Evolutionary conservation across 176 grass and related monocot genomes (phyloP), one percentile per base, ranked within the genome.

Genomic region (Ampelocalamus luodianensis): DNA sequence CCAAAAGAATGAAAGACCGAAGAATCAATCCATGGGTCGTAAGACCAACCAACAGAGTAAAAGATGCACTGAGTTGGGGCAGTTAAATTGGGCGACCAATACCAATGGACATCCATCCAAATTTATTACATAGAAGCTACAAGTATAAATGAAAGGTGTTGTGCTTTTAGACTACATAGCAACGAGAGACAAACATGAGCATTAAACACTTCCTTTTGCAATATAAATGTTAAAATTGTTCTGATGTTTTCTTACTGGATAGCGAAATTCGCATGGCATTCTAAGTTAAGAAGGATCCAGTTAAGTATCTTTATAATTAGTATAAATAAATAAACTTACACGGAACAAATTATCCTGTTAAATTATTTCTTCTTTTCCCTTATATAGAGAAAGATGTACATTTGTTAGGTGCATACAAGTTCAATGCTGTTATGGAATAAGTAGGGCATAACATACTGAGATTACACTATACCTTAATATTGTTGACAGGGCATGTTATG

Each of bases 101-200:
- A 61, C 55, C 5, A 23, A 17, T 74, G 7, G 26, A 79, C 77
- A 24, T 79, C 32, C 23, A 61, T 17, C 42, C 69, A 16, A 49
- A n/a, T 73, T 37, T 73, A 63, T n/a, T 71, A 59, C 16, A 60
- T 43, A 59, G 13, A 69, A 69, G 34, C 65, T 69, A 71, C 23
- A 60, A 44, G 51, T 59, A 5, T 15, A 82, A 13, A 26, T 5
- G 54, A 82, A 55, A 72, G 6, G 37, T 44, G 36, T 32, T 71
- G 67, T 71, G 38, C 67, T 44, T 82, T 60, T 82, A 59, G 23
- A 60, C 16, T 72, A 60, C 5, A 72, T 60, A 82, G 23, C 11
- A 23, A 71, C 36, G 55, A 36, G 59, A 72, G 38, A 10, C 9
- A 60, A 71, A 44, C 23, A 71, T 46, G 15, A 32, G 80, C 67